Evolutionary conservation across 306 rosid genomes (phyloP), one percentile per base, ranked within the genome.

Genomic region (Trifolium fragiferum): DNA sequence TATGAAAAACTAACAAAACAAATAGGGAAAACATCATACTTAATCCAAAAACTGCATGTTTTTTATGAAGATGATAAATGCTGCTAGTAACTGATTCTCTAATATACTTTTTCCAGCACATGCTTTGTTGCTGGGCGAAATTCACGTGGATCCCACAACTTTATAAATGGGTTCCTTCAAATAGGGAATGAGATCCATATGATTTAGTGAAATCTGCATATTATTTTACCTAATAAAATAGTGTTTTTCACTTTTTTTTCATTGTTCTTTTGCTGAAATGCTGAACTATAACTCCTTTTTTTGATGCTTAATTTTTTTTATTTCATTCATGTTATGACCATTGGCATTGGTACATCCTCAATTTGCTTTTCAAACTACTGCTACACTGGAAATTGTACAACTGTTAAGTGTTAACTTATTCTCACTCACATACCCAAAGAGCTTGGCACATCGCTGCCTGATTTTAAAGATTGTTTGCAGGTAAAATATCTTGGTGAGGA

Each of bases 401-500:
- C 69, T 27, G 59, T 72, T 71, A 60, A 18, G 65, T 64, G 68
- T 33, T 35, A 63, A 63, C 68, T 37, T 60, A 46, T 19, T 44
- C 50, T 4, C 50, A 23, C 25, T 68, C 60, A 61, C 51, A 62
- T 23, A 18, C 69, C 63, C 64, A 62, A 55, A 61, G 18, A 37
- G 23, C 59, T 58, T 68, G 12, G 61, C 35, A 55, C 44, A 60
- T 5, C 27, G 13, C 73, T 80, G 78, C 68, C 55, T 70, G 53
- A 67, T 72, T 77, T 68, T 72, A 20, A 68, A 73, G 38, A 35
- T 59, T 70, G 21, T 38, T 81, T 85, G 81, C 84, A 94, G 99
- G 87, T 94, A 68, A 94, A 94, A 65, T 94, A 87, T 88, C 95
- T 94, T 65, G 99, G 97, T 51, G 99, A 94, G 90, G 93, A 90